phyloP scores from a whole-genome alignment of 176 grass and related monocot species.

The Musa troglodytarum region DNA sequence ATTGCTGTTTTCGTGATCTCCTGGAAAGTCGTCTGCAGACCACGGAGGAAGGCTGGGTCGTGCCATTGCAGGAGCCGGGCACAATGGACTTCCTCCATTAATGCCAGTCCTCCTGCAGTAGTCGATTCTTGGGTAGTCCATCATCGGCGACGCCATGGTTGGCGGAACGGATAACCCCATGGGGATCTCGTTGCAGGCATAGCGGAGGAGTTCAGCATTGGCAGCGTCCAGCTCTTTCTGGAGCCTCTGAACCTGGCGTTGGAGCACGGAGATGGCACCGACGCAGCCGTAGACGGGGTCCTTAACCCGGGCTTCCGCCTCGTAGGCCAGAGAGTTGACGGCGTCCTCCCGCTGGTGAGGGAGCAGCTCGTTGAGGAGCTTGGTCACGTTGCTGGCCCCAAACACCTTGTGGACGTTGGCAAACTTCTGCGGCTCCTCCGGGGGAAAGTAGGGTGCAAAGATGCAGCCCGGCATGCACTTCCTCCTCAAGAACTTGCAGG shows the following conservation, averaged over 20 bases:
- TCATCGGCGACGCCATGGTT: background rate
- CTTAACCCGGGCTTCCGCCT: conserved; percentile 6
- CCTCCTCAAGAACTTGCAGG: conserved; percentile 7
- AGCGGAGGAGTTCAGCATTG: background rate
- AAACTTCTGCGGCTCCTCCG: conserved; percentile 5
- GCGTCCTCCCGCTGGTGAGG: conserved; percentile 8
- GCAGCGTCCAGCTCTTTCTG: background rate
- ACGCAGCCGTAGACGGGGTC: conserved; percentile 4
- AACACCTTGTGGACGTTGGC: conserved; percentile 8
- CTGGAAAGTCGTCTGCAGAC: too few relatives aligned
- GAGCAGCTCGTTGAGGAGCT: conserved; percentile 8
- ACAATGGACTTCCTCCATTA: background rate
- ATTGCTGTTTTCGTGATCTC: too few relatives aligned
- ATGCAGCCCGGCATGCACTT: conserved; percentile 7
- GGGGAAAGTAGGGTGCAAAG: conserved; percentile 2
- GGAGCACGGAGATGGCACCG: background rate
- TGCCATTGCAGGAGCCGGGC: too few relatives aligned
- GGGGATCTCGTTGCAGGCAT: background rate
- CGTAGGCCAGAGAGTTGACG: conserved; percentile 7
- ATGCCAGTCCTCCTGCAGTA: background rate
- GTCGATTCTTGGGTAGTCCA: background rate
- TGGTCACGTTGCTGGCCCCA: conserved; percentile 1
- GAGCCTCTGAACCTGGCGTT: background rate
- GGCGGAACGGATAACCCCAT: background rate
- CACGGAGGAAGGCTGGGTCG: too few relatives aligned